Evolutionary conservation across 805 yeast genomes (phyloP).

Genomic region (Wickerhamiella kazuoi): DNA sequence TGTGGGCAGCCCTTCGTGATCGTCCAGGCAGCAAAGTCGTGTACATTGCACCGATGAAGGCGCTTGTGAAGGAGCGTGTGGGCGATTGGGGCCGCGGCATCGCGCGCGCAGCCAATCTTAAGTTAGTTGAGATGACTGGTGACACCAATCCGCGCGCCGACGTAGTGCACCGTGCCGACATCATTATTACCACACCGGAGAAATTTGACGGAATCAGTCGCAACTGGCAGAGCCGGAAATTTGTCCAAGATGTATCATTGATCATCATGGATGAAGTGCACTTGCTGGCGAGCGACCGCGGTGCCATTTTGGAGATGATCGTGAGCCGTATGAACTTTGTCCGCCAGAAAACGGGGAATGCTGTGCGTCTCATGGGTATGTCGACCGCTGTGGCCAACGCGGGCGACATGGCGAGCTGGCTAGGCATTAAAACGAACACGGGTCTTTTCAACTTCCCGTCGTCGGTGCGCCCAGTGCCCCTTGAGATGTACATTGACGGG

Average conservation of each 20-base stretch:
- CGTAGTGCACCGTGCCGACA: slow-evolving; percentile 51
- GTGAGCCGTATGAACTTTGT: slow-evolving; percentile 74
- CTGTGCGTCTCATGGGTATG: slow-evolving; percentile 54
- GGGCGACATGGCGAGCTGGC: slow-evolving; percentile 72
- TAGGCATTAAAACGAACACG: slow-evolving; percentile 36
- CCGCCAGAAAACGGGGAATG: slow-evolving; percentile 39
- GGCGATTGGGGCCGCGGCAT: slow-evolving; percentile 48
- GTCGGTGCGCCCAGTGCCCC: slow-evolving; percentile 70
- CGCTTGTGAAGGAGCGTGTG: slow-evolving; percentile 66
- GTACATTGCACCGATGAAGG: slow-evolving; percentile 82
- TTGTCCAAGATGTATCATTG: slow-evolving; percentile 56
- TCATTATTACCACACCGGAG: slow-evolving; percentile 70
- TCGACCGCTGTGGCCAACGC: slow-evolving; percentile 80
- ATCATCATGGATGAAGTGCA: slow-evolving; percentile 80
- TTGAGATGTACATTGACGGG: slow-evolving; percentile 76
- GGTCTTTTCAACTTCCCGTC: slow-evolving; percentile 69
- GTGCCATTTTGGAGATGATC: slow-evolving; percentile 75
- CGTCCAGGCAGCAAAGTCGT: slow-evolving; percentile 67
- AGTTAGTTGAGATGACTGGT: slow-evolving; percentile 64
- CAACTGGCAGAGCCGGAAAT: slow-evolving; percentile 64
- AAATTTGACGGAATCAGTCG: slow-evolving; percentile 78
- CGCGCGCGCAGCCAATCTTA: slow-evolving; percentile 15
- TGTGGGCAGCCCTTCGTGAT: slow-evolving; percentile 86
- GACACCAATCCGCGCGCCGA: slow-evolving; percentile 59
- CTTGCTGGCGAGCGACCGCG: slow-evolving; percentile 67